phyloP scores from a whole-genome alignment of 208 protist species.

The Leishmania arabica region DNA sequence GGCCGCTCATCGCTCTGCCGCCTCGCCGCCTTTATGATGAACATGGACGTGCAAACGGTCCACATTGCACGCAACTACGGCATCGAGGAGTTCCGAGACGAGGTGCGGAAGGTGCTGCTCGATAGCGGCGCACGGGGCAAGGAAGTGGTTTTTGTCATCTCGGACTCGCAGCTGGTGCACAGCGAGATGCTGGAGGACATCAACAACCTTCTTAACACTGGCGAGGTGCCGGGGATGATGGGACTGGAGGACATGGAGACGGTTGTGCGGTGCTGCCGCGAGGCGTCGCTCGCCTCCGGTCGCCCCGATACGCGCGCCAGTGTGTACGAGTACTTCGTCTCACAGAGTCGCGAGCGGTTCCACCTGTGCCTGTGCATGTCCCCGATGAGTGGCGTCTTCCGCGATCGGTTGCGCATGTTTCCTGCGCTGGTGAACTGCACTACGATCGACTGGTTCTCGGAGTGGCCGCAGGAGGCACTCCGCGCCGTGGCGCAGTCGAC shows the following conservation, averaged over 20 bases:
- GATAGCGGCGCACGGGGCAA: conserved; percentile 81
- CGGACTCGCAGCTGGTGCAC: conserved; percentile 94
- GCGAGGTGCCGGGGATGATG: conserved; percentile 97
- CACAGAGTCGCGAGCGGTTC: conserved; percentile 91
- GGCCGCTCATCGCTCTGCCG: conserved; percentile 95
- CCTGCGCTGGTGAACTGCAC: conserved; percentile 97
- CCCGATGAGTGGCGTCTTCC: conserved; percentile 94
- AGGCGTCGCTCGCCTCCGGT: conserved; percentile 66
- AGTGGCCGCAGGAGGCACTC: conserved; percentile 95
- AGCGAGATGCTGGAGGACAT: conserved; percentile 97
- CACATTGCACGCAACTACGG: conserved; percentile 91
- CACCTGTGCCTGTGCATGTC: conserved; percentile 96
- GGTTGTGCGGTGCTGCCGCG: conserved; percentile 86
- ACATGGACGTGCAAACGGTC: conserved; percentile 90
- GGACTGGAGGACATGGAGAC: conserved; percentile 94
- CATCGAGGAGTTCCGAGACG: conserved; percentile 93
- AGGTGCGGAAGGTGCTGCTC: conserved; percentile 90
- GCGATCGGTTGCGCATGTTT: conserved; percentile 94
- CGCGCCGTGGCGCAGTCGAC: conserved; percentile 72
- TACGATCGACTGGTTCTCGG: conserved; percentile 97
- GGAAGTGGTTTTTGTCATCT: conserved; percentile 93
- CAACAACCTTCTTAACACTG: conserved; percentile 97
- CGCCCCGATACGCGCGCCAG: conserved; percentile 89
- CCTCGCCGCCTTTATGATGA: conserved; percentile 93
- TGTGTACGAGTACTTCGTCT: conserved; percentile 93